Conservation (phyloP, 306 rosid species). For the Canavalia gladiata region DNA sequence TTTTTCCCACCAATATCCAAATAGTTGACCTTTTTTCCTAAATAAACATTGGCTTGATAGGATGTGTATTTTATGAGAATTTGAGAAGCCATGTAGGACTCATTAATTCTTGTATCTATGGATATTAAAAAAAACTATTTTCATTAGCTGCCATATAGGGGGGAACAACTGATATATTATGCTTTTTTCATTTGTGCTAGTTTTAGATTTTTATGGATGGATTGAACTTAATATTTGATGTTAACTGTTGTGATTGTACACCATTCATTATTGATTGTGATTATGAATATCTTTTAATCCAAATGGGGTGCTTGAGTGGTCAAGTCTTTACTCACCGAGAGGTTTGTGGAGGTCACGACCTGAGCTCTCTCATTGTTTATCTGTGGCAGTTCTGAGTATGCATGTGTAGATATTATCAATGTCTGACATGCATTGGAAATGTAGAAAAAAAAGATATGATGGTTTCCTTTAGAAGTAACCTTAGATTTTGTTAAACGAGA, state of each 20-base stretch:
- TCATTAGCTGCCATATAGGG: neutral
- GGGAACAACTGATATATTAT: neutral
- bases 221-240: neutral
- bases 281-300: no score
- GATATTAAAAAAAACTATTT: neutral
- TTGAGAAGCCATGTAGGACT: neutral
- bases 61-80: neutral
- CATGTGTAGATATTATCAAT: neutral
- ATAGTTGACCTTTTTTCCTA: neutral
- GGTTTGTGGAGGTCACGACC: no score
- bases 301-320: no score
- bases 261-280: no score
- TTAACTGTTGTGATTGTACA: no score
- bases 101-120: neutral
- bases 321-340: no score
- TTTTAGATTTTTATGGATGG: neutral
- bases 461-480: slow-evolving; percentile 10
- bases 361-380: no score
- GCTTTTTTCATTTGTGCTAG: neutral
- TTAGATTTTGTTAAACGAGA: neutral
- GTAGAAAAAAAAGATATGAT: neutral
- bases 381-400: no score
- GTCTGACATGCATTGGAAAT: neutral
- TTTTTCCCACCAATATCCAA: neutral
- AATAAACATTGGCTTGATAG: neutral